phyloP scores from a whole-genome alignment of 2,329 filamentous ascomycete species.

The Pestalotiopsis fici region DNA sequence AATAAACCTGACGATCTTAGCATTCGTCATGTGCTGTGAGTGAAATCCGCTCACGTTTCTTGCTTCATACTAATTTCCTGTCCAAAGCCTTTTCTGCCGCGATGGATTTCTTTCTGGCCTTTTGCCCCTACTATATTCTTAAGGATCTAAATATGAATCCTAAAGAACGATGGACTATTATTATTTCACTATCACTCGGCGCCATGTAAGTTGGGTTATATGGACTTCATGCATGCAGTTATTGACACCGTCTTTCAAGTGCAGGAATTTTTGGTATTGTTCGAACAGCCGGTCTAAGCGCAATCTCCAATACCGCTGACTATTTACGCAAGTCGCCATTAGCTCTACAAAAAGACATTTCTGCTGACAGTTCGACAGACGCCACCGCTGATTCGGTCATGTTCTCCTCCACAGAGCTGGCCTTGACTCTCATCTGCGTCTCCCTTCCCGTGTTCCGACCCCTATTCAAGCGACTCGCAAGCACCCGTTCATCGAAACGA shows the following conservation, averaged over 20 bases:
- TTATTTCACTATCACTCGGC: conserved; percentile 16
- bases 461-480: conserved; percentile 10
- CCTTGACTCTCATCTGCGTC: conserved; percentile 18
- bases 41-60: background rate
- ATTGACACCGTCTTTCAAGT: conserved; percentile 4
- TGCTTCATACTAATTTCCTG: background rate
- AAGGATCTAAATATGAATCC: conserved; percentile 19
- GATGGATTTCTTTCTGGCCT: conserved; percentile 19
- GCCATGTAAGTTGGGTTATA: conserved; percentile 11
- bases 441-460: conserved; percentile 19
- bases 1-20: conserved; percentile 13
- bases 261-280: conserved; percentile 17
- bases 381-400: conserved; percentile 17
- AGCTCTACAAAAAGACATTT: background rate
- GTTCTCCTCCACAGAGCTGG: conserved; percentile 18
- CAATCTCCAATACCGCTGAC: conserved; percentile 11
- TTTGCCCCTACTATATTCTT: conserved; percentile 17
- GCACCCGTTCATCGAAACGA: background rate
- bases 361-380: conserved; percentile 8
- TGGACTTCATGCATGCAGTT: background rate
- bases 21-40: conserved; percentile 20
- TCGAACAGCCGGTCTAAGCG: conserved; percentile 13
- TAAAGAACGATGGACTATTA: conserved; percentile 17
- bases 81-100: conserved; percentile 17
- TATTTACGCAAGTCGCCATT: conserved; percentile 12